phyloP scores from a whole-genome alignment of 192 early-diverging fungal genomes.

The Coemansia aciculifera region DNA sequence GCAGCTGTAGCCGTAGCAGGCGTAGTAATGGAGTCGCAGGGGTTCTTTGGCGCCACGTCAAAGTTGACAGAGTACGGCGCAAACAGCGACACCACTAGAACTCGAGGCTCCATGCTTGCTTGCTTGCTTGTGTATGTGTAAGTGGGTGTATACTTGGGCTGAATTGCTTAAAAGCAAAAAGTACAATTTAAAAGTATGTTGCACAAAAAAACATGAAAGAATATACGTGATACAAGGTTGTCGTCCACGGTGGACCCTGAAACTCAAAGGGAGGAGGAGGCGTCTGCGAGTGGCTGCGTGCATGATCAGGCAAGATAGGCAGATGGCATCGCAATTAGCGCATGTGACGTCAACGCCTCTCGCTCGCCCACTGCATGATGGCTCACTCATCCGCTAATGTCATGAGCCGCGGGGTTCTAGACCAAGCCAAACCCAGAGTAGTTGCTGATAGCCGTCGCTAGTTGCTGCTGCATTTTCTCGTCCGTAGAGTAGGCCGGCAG shows the following conservation, averaged over 20 bases:
- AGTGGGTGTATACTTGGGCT: background rate
- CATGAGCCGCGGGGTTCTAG: conserved; percentile 31
- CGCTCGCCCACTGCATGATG: background rate
- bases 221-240: background rate
- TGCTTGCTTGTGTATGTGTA: background rate
- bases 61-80: conserved; percentile 74
- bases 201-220: background rate
- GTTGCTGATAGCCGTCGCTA: conserved; percentile 89
- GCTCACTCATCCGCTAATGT: background rate
- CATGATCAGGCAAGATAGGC: background rate
- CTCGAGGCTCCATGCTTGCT: conserved; percentile 51
- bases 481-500: conserved; percentile 78
- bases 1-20: conserved; percentile 14
- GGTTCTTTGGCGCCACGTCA: conserved; percentile 25
- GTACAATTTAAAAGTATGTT: background rate
- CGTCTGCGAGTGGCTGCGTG: background rate
- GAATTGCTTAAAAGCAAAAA: background rate
- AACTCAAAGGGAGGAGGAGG: background rate
- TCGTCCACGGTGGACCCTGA: background rate
- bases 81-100: conserved; percentile 73
- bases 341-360: conserved; percentile 4
- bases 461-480: conserved; percentile 71
- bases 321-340: background rate
- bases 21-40: conserved; percentile 4
- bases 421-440: conserved; percentile 92